Evolutionary conservation across 495 filamentous ascomycete species (phyloP).

Genomic region (Hypomontagnella monticulosa): DNA sequence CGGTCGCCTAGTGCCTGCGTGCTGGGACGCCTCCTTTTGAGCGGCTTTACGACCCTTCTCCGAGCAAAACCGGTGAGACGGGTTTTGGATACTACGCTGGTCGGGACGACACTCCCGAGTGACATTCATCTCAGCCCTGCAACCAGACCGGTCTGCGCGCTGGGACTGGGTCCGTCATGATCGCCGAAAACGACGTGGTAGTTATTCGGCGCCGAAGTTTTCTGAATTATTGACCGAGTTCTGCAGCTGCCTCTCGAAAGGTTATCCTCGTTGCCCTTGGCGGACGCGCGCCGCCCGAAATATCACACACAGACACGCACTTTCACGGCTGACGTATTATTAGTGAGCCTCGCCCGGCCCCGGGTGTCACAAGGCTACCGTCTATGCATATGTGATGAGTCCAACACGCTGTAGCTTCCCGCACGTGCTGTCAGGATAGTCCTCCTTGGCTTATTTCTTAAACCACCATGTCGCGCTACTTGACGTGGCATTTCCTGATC

Average conservation of each 20-base stretch:
- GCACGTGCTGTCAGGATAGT: conserved; percentile 37
- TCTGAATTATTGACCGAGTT: conserved; percentile 21
- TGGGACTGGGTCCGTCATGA: conserved; percentile 27
- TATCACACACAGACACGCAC: conserved; percentile 24
- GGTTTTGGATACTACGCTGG: conserved; percentile 34
- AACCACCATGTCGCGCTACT: conserved; percentile 32
- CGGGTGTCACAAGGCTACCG: conserved; percentile 40
- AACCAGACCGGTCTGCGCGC: conserved; percentile 26
- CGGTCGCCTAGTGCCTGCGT: conserved; percentile 29
- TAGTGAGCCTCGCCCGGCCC: conserved; percentile 38
- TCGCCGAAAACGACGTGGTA: conserved; percentile 28
- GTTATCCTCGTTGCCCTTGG: conserved; percentile 9
- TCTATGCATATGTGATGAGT: conserved; percentile 40
- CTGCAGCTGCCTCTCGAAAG: conserved; percentile 24
- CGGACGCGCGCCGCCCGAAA: conserved; percentile 11
- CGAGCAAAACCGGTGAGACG: conserved; percentile 34
- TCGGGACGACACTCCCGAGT: conserved; percentile 40
- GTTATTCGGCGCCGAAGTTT: conserved; percentile 26
- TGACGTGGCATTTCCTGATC: conserved; percentile 41
- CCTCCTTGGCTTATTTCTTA: conserved; percentile 33
- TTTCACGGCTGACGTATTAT: conserved; percentile 37
- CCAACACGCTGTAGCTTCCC: conserved; percentile 31
- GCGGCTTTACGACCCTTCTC: conserved; percentile 8
- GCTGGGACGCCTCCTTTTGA: conserved; percentile 17
- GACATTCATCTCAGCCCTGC: conserved; percentile 39